Evolutionary conservation across 805 yeast species (phyloP), one percentile per base, ranked within the genome.

Genomic region (Candida ovalis): DNA sequence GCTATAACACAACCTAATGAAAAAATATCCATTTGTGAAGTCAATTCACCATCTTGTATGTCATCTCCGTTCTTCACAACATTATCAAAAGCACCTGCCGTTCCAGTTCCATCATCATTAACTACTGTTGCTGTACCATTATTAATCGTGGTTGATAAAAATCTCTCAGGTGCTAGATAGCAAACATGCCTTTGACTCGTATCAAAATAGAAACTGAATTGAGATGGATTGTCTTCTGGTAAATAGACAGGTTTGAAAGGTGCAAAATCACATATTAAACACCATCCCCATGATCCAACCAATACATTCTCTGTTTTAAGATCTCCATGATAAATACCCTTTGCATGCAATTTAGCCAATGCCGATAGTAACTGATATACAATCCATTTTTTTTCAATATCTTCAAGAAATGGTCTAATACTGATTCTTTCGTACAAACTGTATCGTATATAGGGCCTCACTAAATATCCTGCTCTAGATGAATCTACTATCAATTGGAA

Each of bases 91-190:
- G 51, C 35, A n/a, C n/a, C 5, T 10, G 10, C 12, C 19, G 22
- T 17, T 33, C 42, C 5, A 33, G n/a, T 33, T 9, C n/a, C 17
- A 18, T 15, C n/a, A 19, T 18, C 33, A 22, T 32, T 28, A 21
- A 41, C 8, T 28, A 44, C 43, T 38, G 40, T 17, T 22, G 43
- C 39, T 40, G 48, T 28, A 38, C 56, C 56, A 5, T 57, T 62
- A 4, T 59, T 65, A 2, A 60, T 60, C 4, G 68, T 55, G 50
- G 69, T 55, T 51, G 68, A 57, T 58, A 72, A 51, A 59, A 94
- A 92, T 54, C 99, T 71, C 63, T 94, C 99, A 0, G 99, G 99
- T 0, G 99, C 98, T 39, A 94, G 66, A 64, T 92, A 92, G 66
- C 99, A 94, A 2, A 81, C 78, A 58, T 96, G 75, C 54, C 97